Conservation (phyloP, 148 eudicot species). For the Rhododendron vialii region DNA sequence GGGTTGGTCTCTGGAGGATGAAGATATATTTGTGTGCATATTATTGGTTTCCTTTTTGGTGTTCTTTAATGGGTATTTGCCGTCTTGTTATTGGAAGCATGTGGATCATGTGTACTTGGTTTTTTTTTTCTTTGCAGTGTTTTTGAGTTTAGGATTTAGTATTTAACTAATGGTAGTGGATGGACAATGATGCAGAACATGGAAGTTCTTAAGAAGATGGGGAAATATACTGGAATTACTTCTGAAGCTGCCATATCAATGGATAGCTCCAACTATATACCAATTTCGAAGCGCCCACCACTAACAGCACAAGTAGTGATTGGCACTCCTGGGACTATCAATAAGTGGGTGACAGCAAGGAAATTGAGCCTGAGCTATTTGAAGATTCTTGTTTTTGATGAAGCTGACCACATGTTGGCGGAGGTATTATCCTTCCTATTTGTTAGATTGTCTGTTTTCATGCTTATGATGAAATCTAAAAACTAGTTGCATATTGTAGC, state of each 20-base stretch:
- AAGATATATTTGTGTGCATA: not conserved
- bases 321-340: constrained; percentile 79
- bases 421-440: constrained; percentile 39
- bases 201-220: constrained; percentile 86
- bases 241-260: constrained; percentile 65
- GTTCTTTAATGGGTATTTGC: not conserved
- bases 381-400: constrained; percentile 95
- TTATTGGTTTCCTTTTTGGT: not conserved
- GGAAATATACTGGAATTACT: constrained; percentile 70
- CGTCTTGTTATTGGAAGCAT: not conserved
- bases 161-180: constrained; percentile 10
- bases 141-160: not conserved
- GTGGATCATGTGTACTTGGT: not conserved
- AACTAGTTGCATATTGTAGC: not conserved
- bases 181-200: constrained; percentile 45
- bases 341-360: constrained; percentile 45
- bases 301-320: constrained; percentile 61
- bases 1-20: not conserved
- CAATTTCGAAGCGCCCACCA: constrained; percentile 48
- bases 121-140: not conserved
- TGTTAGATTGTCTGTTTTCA: not conserved
- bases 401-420: constrained; percentile 95
- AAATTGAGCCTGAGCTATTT: constrained; percentile 52
- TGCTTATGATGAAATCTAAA: not conserved
- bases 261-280: constrained; percentile 44